These are phyloP conservation scores for Achaetomium macrosporum DNA, from an alignment of 2,329 filamentous ascomycete genomes.

Conservation along the genomic window DNA sequence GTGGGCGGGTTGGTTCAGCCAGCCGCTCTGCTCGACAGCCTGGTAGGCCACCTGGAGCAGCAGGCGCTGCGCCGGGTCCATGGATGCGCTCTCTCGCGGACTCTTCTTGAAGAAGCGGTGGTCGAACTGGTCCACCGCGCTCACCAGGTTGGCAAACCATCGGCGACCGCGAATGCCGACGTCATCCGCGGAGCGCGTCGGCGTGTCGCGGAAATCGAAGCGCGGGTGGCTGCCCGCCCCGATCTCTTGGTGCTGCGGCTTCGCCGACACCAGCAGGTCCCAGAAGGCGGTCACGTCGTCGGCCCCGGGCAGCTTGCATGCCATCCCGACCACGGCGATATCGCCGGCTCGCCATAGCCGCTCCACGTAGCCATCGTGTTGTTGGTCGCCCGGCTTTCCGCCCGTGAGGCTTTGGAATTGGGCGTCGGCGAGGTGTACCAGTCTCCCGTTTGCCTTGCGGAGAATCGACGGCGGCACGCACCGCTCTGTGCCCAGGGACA, in stretches of 20 bases:
- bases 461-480: too few relatives aligned
- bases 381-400: too few relatives aligned
- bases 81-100: conserved; percentile 33
- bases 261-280: conserved; percentile 26
- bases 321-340: conserved; percentile 36
- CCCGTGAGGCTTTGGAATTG: too few relatives aligned
- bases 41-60: conserved; percentile 38
- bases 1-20: too few relatives aligned
- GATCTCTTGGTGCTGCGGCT: conserved; percentile 29
- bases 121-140: conserved; percentile 31
- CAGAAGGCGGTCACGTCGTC: conserved; percentile 32
- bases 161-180: too few relatives aligned
- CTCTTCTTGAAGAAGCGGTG: conserved; percentile 36
- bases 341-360: not conserved
- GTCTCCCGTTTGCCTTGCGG: too few relatives aligned
- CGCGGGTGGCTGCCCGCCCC: conserved; percentile 23
- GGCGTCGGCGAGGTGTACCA: too few relatives aligned
- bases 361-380: too few relatives aligned
- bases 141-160: conserved; percentile 27
- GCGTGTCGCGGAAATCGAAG: conserved; percentile 21
- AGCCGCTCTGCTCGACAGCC: conserved; percentile 28
- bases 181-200: too few relatives aligned
- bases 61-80: conserved; percentile 39
- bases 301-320: conserved; percentile 30
- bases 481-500: too few relatives aligned